Evolutionary conservation across 495 filamentous ascomycete genomes (phyloP), one percentile per base, ranked within the genome.

Genomic region (Daldinia decipiens): DNA sequence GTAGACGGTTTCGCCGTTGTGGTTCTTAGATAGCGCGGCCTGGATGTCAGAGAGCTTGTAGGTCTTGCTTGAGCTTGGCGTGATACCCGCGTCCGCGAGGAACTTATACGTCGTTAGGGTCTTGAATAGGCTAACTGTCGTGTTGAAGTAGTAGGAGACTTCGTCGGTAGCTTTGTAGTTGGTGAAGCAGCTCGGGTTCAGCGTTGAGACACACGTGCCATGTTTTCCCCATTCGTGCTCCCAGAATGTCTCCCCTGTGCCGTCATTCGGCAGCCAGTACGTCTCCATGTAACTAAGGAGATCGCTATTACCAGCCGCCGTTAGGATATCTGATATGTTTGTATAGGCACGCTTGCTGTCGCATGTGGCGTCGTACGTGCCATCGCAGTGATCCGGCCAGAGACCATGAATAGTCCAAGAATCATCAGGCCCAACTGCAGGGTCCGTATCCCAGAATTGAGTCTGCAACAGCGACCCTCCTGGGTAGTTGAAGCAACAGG

Each of bases 151-250:
- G 70, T 88, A 83, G 5, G 83, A 75, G 5, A 86, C 82, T 65
- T 89, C 87, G 38, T 85, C 80, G 32, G 81, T 82, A 4, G 81
- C 58, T 19, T 83, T 78, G 73, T 94, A 94, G 51, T 68, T 45
- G 34, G 60, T 66, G 76, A 94, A 96, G 80, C 93, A 96, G 32
- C 79, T 77, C 0, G 92, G 86, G n/a, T 89, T 81, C 1, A 95
- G 80, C 3, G 88, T 91, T 59, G 80, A 83, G 59, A 91, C 82
- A 75, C 89, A 91, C 1, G 89, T 90, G 29, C 87, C 92, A 70
- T 96, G 93, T 73, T 94, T 95, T 64, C 82, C 85, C 89, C 90
- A 96, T 74, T 95, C 92, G 67, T 96, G 92, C 74, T 91, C 80
- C 92, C 91, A 95, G 67, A 95, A 85, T 12, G 79, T 75, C 64